Evolutionary conservation across 1,139 yeast species (phyloP), one percentile per base, ranked within the genome.

Genomic region (Meyerozyma carpophila): DNA sequence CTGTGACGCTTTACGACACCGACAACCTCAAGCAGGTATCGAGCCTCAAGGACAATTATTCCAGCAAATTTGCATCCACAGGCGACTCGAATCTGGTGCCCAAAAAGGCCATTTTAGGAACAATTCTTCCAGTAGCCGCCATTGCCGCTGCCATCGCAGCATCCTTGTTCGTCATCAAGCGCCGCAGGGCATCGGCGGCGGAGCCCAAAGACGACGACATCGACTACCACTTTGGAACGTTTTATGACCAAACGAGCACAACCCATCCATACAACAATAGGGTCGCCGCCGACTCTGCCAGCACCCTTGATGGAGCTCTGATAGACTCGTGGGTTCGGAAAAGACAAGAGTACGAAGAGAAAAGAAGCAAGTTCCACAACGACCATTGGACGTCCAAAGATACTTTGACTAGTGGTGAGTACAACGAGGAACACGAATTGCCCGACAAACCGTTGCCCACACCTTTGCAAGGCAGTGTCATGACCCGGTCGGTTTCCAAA

Each of bases 251-350:
- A 29, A 28, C 32, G 34, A 49, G 51, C 5, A 36, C 46, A n/a
- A 40, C 9, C 26, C 25, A 41, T 7, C 34, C 44, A 14, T 41
- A 43, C 32, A 39, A 36, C 34, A 27, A 40, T 21, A 44, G 43
- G 7, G 31, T 40, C 47, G 46, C 41, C 13, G 54, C 56, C 46
- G 82, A 78, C 51, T 66, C 75, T 11, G 56, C 61, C 38, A 75
- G 80, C 2, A 73, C 62, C 2, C 45, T 59, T 16, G 64, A 57
- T 11, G 58, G 42, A 10, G 56, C 56, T 1, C 56, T 60, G 25
- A 53, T 79, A 21, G 72, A 70, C 46, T 75, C 81, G 9, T 78
- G 82, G 82, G 70, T 69, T 36, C 65, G 68, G 36, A 78, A 78
- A 53, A 61, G 82, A 50, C 73, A 72, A 47, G 72, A 73, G 45